Evolutionary conservation across 129 eudicot species (phyloP).

Genomic region (Heracleum sosnowskyi): DNA sequence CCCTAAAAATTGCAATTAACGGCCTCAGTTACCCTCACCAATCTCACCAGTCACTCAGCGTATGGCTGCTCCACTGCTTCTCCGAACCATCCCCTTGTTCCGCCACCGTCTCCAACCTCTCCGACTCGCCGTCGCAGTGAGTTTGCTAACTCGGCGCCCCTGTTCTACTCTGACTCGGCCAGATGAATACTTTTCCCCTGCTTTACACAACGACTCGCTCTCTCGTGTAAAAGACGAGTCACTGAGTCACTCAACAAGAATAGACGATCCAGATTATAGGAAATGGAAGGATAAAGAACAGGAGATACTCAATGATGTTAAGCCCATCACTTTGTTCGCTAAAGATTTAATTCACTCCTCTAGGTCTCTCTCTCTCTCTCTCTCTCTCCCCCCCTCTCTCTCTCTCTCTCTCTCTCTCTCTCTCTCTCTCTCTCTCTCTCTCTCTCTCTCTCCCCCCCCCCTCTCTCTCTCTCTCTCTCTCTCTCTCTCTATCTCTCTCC

Average conservation of each 20-base stretch:
- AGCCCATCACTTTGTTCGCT: conserved; percentile 39
- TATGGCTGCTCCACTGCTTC: conserved; percentile 60
- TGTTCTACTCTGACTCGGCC: conserved; percentile 34
- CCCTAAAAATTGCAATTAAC: too few species aligned
- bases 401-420: not conserved
- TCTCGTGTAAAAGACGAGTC: conserved; percentile 14
- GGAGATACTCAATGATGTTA: conserved; percentile 50
- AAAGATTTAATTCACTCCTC: conserved; percentile 76
- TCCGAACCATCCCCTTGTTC: conserved; percentile 42
- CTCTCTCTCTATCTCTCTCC: too few species aligned
- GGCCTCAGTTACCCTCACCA: not conserved
- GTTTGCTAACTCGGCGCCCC: conserved; percentile 30
- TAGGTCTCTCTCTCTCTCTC: conserved; percentile 29
- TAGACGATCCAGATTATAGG: conserved; percentile 46
- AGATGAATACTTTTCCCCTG: conserved; percentile 23
- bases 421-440: not conserved
- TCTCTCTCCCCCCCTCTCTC: too few species aligned
- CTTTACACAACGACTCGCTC: not conserved
- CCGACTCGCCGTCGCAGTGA: conserved; percentile 26
- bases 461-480: too few species aligned
- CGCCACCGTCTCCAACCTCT: conserved; percentile 42
- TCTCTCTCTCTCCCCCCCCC: too few species aligned
- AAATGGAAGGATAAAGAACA: conserved; percentile 75
- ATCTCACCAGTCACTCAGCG: not conserved
- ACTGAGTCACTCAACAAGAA: conserved; percentile 23